Percentiles rank a stretch among this genome's conserved stretches.
Evolutionary conservation across 495 filamentous ascomycete genomes (phyloP).

Genomic region (Tricharina praecox): DNA sequence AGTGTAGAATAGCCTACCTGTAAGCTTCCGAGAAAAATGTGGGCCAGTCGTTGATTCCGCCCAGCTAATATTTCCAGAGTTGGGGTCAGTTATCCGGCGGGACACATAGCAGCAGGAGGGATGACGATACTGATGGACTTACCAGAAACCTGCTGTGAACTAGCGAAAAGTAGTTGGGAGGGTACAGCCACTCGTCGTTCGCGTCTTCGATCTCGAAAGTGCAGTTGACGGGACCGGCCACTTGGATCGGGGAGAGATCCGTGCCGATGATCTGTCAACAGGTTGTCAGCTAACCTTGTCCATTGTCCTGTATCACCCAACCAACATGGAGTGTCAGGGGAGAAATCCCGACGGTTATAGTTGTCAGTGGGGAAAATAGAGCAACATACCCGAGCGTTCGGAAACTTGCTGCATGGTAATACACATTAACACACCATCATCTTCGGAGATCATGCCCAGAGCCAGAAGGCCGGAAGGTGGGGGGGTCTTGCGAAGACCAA

Average conservation of each 20-base stretch:
- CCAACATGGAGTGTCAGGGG: background rate
- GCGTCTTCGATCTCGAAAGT: constrained; percentile 24
- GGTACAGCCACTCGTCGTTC: constrained; percentile 22
- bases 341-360: background rate
- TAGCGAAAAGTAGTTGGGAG: constrained; percentile 23
- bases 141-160: constrained; percentile 20
- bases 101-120: background rate
- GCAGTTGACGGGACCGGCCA: constrained; percentile 20
- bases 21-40: constrained; percentile 18
- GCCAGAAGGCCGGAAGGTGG: background rate
- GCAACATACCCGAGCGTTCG: constrained; percentile 17
- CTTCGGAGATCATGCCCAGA: background rate
- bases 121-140: constrained; percentile 1
- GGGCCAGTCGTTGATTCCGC: constrained; percentile 18
- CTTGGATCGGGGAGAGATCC: constrained; percentile 24
- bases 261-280: constrained; percentile 19
- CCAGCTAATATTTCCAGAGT: constrained; percentile 6
- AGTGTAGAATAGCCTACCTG: constrained; percentile 8
- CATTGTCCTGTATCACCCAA: background rate
- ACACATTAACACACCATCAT: background rate
- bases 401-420: constrained; percentile 16
- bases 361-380: background rate
- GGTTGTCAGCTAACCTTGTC: constrained; percentile 6
- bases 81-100: background rate
- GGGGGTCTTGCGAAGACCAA: too few relatives aligned